phyloP scores from a whole-genome alignment of 805 yeast species.

The Zygotorulaspora danielsina region DNA sequence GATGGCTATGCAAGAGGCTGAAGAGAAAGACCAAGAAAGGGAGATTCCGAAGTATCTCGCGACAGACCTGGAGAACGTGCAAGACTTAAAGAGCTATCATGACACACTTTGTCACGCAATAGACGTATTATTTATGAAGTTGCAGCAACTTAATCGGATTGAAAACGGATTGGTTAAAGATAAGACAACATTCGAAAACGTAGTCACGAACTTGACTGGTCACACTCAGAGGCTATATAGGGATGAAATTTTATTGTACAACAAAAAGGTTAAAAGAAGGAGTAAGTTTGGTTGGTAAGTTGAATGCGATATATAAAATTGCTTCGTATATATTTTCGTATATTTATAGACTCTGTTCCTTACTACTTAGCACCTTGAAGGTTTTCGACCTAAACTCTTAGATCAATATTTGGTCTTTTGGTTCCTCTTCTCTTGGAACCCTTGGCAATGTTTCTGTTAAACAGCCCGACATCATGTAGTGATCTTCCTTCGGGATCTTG shows the following conservation, averaged over 20 bases:
- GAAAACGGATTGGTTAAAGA: conserved; percentile 52
- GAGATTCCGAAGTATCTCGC: conserved; percentile 20
- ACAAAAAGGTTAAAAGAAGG: conserved; percentile 29
- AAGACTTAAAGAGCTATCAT: conserved; percentile 22
- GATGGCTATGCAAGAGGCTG: conserved; percentile 14
- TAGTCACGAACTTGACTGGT: conserved; percentile 85
- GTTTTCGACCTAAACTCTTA: conserved; percentile 40
- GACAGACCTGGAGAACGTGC: conserved; percentile 8
- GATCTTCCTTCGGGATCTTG: conserved; percentile 83
- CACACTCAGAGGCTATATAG: conserved; percentile 79
- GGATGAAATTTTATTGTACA: conserved; percentile 38
- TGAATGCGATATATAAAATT: conserved; percentile 1
- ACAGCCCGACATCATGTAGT: conserved; percentile 51
- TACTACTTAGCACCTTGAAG: too few relatives aligned
- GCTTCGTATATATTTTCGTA: conserved; percentile 7
- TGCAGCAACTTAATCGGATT: conserved; percentile 38
- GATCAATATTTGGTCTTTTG: conserved; percentile 53
- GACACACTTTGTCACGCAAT: conserved; percentile 29
- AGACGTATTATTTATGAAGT: conserved; percentile 26
- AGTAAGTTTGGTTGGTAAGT: conserved; percentile 18
- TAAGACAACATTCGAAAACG: conserved; percentile 74
- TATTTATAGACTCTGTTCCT: conserved; percentile 8
- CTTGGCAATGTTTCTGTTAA: conserved; percentile 39
- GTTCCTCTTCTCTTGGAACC: conserved; percentile 39
- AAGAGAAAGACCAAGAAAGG: conserved; percentile 14